These are phyloP conservation scores for Zymoseptoria brevis DNA, from an alignment of 2,329 filamentous ascomycete species.

Conservation along the genomic window DNA sequence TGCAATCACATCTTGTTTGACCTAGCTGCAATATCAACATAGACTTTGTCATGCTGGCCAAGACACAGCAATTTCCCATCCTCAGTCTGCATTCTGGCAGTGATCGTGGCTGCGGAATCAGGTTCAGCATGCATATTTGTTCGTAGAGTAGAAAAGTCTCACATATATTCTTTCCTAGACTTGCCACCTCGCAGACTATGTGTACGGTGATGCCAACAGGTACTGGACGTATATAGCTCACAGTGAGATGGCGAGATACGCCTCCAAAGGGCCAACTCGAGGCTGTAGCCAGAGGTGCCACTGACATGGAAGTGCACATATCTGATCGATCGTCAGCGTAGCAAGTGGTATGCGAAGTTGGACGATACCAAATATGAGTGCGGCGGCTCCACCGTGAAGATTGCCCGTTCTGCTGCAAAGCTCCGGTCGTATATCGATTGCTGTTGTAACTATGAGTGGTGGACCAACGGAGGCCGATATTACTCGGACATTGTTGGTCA, in stretches of 20 bases:
- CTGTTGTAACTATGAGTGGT: background rate
- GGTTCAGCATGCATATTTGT: background rate
- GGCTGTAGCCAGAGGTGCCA: background rate
- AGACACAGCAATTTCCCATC: background rate
- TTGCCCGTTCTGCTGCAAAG: background rate
- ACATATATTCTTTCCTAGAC: background rate
- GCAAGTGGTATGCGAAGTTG: background rate
- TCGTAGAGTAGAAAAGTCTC: background rate
- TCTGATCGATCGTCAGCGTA: background rate
- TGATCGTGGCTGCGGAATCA: background rate
- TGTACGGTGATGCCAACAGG: background rate
- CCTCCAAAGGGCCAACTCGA: background rate
- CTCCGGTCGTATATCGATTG: background rate
- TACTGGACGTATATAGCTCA: background rate
- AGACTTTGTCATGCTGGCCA: background rate
- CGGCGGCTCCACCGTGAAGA: background rate
- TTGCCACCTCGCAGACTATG: background rate
- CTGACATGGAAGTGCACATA: background rate
- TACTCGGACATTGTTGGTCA: constrained; percentile 1
- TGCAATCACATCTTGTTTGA: background rate
- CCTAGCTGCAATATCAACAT: background rate
- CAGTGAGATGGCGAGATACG: background rate
- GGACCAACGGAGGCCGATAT: background rate
- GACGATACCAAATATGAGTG: background rate
- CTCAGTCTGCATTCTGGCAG: background rate